These are phyloP conservation scores for Diaporthe caulivora DNA, from an alignment of 2,329 filamentous ascomycete genomes.

Conservation along the genomic window DNA sequence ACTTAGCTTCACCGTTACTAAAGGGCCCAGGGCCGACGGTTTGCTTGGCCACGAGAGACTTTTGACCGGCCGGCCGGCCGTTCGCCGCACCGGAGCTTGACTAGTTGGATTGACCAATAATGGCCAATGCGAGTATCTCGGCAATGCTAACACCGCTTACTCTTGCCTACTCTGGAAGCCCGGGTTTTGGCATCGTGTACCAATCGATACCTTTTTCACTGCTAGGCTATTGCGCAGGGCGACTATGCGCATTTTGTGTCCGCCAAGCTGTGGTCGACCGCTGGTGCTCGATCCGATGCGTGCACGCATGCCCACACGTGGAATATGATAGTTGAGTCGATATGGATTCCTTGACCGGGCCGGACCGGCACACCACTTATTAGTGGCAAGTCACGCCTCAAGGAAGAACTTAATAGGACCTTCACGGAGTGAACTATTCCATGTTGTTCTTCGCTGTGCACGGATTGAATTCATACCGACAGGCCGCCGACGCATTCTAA, in stretches of 20 bases:
- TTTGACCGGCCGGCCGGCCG: slow-evolving; percentile 15
- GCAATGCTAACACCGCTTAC: slow-evolving; percentile 25
- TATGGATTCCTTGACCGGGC: slow-evolving; percentile 13
- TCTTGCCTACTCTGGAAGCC: neutral
- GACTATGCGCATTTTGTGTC: neutral
- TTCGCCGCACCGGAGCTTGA: slow-evolving; percentile 28
- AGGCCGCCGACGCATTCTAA: neutral
- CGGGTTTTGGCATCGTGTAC: neutral
- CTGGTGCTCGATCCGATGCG: slow-evolving; percentile 14
- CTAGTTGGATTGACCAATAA: slow-evolving; percentile 33
- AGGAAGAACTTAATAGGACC: neutral
- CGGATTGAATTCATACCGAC: neutral
- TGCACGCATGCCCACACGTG: neutral
- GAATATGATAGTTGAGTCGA: neutral
- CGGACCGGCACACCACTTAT: slow-evolving; percentile 22
- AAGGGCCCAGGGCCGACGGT: slow-evolving; percentile 7
- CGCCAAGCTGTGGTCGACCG: neutral
- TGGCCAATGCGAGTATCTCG: slow-evolving; percentile 17
- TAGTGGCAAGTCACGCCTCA: neutral
- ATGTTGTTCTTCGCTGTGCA: neutral
- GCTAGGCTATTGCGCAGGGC: neutral
- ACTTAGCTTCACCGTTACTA: slow-evolving; percentile 29
- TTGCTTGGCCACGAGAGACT: slow-evolving; percentile 3
- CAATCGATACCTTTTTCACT: neutral
- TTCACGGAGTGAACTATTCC: neutral